A percentile compares a stretch with the other conserved stretches of the same genome.
Conservation (phyloP, 495 filamentous ascomycete species). For the Aspergillus ellipticus region DNA sequence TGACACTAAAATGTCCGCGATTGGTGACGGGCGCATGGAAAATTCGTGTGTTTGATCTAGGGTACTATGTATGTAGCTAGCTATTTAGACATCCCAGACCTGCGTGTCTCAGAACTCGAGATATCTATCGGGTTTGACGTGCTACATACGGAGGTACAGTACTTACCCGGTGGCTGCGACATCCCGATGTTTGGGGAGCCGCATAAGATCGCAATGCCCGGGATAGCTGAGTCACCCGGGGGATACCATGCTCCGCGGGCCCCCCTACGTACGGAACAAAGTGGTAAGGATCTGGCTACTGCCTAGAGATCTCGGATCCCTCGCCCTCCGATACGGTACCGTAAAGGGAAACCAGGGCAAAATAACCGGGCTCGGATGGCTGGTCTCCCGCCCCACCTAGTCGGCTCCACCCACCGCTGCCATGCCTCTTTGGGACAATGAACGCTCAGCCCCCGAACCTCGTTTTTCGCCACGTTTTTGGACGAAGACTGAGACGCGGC, state of each 20-base stretch:
- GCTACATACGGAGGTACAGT: too few relatives aligned
- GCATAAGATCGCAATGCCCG: background rate
- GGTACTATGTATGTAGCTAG: too few relatives aligned
- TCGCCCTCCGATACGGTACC: constrained; percentile 14
- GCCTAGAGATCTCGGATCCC: constrained; percentile 13
- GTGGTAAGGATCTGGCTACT: background rate
- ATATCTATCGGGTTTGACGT: too few relatives aligned
- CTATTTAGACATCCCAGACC: too few relatives aligned
- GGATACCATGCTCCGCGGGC: too few relatives aligned
- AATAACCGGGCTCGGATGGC: constrained; percentile 14
- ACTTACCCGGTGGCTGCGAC: too few relatives aligned
- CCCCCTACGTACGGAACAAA: background rate
- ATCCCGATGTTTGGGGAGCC: too few relatives aligned
- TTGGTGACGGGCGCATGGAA: too few relatives aligned
- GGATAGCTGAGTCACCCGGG: constrained; percentile 7
- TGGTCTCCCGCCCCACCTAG: constrained; percentile 15
- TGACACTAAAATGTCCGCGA: too few relatives aligned
- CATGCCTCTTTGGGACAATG: constrained; percentile 3
- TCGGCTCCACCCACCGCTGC: background rate
- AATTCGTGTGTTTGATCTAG: too few relatives aligned
- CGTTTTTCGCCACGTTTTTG: background rate
- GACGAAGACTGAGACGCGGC: too few relatives aligned
- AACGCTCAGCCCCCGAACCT: background rate
- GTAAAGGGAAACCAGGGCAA: constrained; percentile 2
- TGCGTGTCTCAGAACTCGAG: too few relatives aligned